phyloP scores from a whole-genome alignment of 139 green algal species.

The Zygnema cylindricum region DNA sequence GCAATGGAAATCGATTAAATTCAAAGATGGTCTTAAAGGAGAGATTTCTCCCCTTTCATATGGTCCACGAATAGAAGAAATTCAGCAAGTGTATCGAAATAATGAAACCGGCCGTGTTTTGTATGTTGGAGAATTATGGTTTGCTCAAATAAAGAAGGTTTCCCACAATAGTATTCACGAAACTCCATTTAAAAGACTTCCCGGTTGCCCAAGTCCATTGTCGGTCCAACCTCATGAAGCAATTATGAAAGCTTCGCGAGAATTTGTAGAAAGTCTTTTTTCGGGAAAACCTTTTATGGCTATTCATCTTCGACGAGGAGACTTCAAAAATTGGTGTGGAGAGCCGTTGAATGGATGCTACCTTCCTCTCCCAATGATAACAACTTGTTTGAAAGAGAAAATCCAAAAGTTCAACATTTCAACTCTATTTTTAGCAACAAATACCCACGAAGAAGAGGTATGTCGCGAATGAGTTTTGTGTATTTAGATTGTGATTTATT shows the following conservation, averaged over 20 bases:
- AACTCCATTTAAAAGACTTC: neutral
- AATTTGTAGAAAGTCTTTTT: neutral
- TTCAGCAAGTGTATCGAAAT: neutral
- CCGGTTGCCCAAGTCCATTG: neutral
- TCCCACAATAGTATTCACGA: neutral
- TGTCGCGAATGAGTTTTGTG: too few species aligned
- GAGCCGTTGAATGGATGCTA: neutral
- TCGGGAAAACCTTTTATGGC: neutral
- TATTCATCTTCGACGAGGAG: neutral
- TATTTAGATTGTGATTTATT: too few species aligned
- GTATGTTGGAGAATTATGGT: neutral
- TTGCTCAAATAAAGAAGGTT: slow-evolving; percentile 2
- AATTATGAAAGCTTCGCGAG: neutral
- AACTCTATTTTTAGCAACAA: neutral
- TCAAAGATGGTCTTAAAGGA: neutral
- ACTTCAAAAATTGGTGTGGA: neutral
- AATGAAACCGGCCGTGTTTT: neutral
- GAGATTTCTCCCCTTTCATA: neutral
- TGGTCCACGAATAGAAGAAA: neutral
- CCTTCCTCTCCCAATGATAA: neutral
- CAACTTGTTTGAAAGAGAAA: neutral
- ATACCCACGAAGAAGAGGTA: neutral
- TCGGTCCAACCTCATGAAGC: neutral
- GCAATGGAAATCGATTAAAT: neutral
- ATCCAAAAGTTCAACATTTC: neutral